phyloP scores from a whole-genome alignment of 805 yeast species.

The Nakazawaea ishiwadae region DNA sequence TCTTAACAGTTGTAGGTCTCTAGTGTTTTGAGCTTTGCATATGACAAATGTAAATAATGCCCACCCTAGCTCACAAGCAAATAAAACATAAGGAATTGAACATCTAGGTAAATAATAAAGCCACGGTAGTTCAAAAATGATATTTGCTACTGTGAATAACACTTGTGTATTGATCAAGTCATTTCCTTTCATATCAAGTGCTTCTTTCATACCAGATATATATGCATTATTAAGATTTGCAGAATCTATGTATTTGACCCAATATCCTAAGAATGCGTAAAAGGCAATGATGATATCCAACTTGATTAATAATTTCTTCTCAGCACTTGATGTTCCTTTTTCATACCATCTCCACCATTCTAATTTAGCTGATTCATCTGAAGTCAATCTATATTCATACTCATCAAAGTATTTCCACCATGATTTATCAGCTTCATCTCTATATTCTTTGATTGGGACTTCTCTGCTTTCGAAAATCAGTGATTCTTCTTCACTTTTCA shows the following conservation, averaged over 20 bases:
- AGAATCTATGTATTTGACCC: conserved; percentile 64
- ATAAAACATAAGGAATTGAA: conserved; percentile 51
- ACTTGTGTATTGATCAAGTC: conserved; percentile 60
- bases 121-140: conserved; percentile 61
- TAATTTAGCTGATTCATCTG: conserved; percentile 24
- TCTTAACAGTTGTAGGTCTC: conserved; percentile 54
- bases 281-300: conserved; percentile 51
- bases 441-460: conserved; percentile 31
- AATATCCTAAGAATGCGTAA: conserved; percentile 56
- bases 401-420: conserved; percentile 60
- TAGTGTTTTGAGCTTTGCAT: conserved; percentile 43
- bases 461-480: not conserved
- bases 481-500: not conserved
- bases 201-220: conserved; percentile 58
- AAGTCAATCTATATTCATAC: conserved; percentile 50
- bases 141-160: conserved; percentile 54
- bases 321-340: conserved; percentile 17
- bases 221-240: conserved; percentile 62
- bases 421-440: conserved; percentile 49
- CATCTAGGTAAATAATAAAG: conserved; percentile 51
- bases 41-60: conserved; percentile 57
- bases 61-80: conserved; percentile 61
- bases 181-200: conserved; percentile 52
- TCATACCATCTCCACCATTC: conserved; percentile 56
- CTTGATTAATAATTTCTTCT: conserved; percentile 34